phyloP scores from a whole-genome alignment of 768 basidiomycete genomes.

The Tricholoma flavovirens region DNA sequence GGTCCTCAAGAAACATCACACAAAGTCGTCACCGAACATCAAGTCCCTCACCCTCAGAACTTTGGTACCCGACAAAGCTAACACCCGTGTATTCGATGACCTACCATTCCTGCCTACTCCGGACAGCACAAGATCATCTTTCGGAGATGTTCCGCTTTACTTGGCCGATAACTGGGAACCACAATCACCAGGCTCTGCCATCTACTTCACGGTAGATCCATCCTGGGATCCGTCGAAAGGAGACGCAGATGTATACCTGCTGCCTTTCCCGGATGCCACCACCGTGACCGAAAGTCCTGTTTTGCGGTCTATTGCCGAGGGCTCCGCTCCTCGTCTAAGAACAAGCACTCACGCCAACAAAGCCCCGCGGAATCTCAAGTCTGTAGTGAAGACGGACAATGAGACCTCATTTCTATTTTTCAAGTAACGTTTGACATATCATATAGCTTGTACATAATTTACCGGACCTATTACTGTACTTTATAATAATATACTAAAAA shows the following conservation, averaged over 20 bases:
- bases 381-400: slow-evolving; percentile 1
- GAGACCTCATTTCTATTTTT: slow-evolving; percentile 12
- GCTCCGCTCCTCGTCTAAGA: not conserved
- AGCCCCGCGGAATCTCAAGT: not conserved
- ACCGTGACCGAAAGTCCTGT: not conserved
- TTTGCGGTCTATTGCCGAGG: not conserved
- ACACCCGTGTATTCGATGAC: slow-evolving; percentile 2
- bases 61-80: slow-evolving; percentile 2
- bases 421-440: not conserved
- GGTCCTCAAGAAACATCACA: slow-evolving; percentile 2
- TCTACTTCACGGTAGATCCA: slow-evolving; percentile 16
- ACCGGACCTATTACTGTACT: too few species aligned
- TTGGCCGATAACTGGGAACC: not conserved
- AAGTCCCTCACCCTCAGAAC: not conserved
- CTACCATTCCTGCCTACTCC: not conserved
- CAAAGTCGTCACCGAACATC: slow-evolving; percentile 6
- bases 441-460: not conserved
- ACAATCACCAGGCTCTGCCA: not conserved
- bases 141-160: not conserved
- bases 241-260: slow-evolving; percentile 8
- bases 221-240: slow-evolving; percentile 12
- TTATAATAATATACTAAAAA: too few species aligned
- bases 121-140: not conserved
- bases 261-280: slow-evolving; percentile 3
- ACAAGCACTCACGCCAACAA: not conserved